Base-by-base conservation (phyloP, 768 basidiomycete species). In the Favolaschia claudopus region DNA sequence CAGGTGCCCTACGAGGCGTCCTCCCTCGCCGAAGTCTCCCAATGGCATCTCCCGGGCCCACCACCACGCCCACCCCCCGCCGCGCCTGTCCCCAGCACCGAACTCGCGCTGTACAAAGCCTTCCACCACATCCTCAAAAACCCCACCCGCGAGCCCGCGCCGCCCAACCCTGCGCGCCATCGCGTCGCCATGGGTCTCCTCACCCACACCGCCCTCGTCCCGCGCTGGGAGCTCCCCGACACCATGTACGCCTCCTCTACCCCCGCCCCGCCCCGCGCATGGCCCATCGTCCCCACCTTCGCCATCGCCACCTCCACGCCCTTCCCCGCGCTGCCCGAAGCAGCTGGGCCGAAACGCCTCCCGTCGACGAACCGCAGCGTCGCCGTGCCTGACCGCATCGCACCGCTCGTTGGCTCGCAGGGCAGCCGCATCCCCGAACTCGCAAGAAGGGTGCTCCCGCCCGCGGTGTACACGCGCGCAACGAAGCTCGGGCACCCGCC, bases 101-200 rank as follows among this genome's bases (percentile, higher is more conserved):
- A 90, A 61, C 88, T 82, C 3, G 79, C 89, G 1, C 82, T 92
- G 28, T 70, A 90, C 38, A 76, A 79, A 13, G 91, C 89, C 6
- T 92, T 91, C 67, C 92, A 91, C 62, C 87, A 92, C 63, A 88
- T 92, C 58, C 81, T 92, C 46, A 91, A 88, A 0, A 85, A 92
- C 63, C 88, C 89, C 1, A 24, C 28, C 28, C 63, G 63, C 34
- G 47, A 37, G 24, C 44, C 58, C 22, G 83, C 87, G 0, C 76
- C 85, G 0, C 69, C 80, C 0, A 90, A 85, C 50, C 85, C 87
- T 28, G 74, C 85, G 5, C 83, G 89, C 39, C 91, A 93, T 74
- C 87, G 85, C 67, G 86, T 92, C n/a, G 87, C 89, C 5, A 85
- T 92, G 82, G 80, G 87, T 0, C 75, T 93, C 9, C 79, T 92